Base-by-base conservation (phyloP, 257 asterid genomes). In the Solanum phureja region DNA sequence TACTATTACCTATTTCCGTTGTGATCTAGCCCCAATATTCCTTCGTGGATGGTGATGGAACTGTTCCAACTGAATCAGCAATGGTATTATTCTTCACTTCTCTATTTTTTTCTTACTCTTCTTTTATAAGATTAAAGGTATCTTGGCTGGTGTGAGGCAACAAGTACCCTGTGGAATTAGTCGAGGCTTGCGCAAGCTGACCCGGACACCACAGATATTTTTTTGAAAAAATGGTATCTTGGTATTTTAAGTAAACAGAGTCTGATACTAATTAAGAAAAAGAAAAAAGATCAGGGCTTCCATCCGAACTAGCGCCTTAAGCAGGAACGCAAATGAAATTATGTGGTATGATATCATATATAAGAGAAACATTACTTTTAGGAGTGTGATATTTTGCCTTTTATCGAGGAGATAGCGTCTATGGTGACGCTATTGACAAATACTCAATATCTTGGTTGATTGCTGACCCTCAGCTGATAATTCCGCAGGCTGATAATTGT, bases 61-160 rank as follows among this genome's bases (percentile, higher is more conserved):
- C 99, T 27, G 99, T 95, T 49, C 99, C 98, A 16, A 83, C 96
- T 3, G 99, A 96, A 90, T 96, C 99, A 52, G 98, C 98, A 21
- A 90, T 89, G 98, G 99, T 95, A 85, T 77, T n/a, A 7, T 64
- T 42, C 56, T 82, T 72, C 18, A 27, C 77, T 27, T 38, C 44
- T 68, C 29, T 4, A 44, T 23, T 86, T 72, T 73, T 7, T 85
- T 9, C 75, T 40, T 82, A 82, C 69, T 5, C 29, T 49, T 29
- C 40, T 82, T 81, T 29, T 18, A 9, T 5, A 82, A 49, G 44
- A 29, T 18, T 8, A 46, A 49, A 3, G 31, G 31, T 81, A 81
- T 82, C 85, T 82, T 82, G 42, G 31, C 66, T 23, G 56, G 52
- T 38, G 2, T 0, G 5, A 35, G 16, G 31, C 52, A 37, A 7